Evolutionary conservation across 805 yeast genomes (phyloP).

Genomic region (Zygosaccharomyces pseudorouxii): DNA sequence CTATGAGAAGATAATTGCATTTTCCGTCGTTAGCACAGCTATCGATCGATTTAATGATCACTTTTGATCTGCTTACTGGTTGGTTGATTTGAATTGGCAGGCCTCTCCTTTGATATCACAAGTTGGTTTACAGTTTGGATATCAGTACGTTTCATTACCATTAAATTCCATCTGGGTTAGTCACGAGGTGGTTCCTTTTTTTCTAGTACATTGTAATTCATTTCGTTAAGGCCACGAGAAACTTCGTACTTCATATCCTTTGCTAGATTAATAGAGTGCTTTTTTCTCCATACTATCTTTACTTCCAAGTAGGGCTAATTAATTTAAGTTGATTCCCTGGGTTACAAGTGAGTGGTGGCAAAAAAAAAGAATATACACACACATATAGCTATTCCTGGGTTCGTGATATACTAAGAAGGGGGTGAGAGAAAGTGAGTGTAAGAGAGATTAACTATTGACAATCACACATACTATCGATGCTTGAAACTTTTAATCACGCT

Average conservation of each 20-base stretch:
- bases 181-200: neutral
- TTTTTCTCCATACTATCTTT: no score
- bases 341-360: no score
- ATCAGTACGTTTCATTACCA: neutral
- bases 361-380: no score
- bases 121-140: neutral
- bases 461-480: conserved; percentile 3
- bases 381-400: no score
- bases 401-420: no score
- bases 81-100: neutral
- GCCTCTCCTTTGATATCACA: neutral
- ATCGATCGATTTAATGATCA: neutral
- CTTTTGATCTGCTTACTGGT: neutral
- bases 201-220: neutral
- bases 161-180: neutral
- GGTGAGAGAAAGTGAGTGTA: neutral
- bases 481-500: conserved; percentile 13
- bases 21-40: neutral
- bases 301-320: no score
- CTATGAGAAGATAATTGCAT: neutral
- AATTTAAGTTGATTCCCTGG: no score
- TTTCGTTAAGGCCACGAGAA: neutral
- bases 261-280: no score
- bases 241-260: no score
- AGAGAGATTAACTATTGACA: neutral